A percentile compares a stretch with the other conserved stretches of the same genome.
Evolutionary conservation across 2,329 filamentous ascomycete genomes (phyloP).

Genomic region (Tricladium varicosporioides): DNA sequence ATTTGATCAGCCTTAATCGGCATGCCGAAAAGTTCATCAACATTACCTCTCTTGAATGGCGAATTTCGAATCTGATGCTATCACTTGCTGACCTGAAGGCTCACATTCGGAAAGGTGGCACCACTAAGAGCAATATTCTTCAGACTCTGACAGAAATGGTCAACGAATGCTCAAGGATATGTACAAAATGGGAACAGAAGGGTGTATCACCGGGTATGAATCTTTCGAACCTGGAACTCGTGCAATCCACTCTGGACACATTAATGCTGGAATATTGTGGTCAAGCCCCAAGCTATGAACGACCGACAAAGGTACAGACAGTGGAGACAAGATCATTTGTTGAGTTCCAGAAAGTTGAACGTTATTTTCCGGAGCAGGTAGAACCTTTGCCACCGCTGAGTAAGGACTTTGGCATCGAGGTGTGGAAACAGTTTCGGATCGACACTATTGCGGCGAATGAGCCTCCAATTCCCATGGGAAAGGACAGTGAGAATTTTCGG

Average conservation of each 20-base stretch:
- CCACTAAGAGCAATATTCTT: neutral
- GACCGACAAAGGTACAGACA: too few relatives aligned
- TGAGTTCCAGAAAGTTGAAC: too few relatives aligned
- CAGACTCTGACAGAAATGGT: neutral
- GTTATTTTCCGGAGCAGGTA: too few relatives aligned
- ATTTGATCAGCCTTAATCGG: neutral
- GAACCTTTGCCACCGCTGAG: too few relatives aligned
- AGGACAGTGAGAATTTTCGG: too few relatives aligned
- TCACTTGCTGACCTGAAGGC: neutral
- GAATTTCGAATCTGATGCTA: neutral
- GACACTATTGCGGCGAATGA: too few relatives aligned
- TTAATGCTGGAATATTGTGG: neutral
- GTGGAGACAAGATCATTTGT: too few relatives aligned
- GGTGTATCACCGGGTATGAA: neutral
- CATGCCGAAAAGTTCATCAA: neutral
- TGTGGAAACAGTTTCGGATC: too few relatives aligned
- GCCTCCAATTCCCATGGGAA: too few relatives aligned
- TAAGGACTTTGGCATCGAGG: too few relatives aligned
- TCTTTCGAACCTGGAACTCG: neutral
- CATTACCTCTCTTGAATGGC: neutral
- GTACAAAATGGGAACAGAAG: neutral
- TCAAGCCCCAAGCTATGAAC: too few relatives aligned
- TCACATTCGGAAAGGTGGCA: neutral
- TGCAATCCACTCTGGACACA: neutral
- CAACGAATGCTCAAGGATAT: neutral